Conservation (phyloP, 106 monocot genomes). For the Phalaenopsis aphrodite region DNA sequence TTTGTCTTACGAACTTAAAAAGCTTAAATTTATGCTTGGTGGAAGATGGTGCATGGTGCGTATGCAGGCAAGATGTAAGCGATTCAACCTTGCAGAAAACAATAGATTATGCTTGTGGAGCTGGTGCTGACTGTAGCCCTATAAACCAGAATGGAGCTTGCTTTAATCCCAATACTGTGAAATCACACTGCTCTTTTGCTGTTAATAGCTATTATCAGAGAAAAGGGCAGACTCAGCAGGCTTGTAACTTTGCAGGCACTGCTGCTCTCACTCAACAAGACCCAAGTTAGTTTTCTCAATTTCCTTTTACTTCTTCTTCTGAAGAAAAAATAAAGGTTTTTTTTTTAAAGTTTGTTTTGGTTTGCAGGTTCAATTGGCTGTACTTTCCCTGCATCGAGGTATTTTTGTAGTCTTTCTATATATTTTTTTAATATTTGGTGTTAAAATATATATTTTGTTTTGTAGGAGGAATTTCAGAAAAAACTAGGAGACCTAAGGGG, state of each 20-base stretch:
- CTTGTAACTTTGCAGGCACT: constrained; percentile 52
- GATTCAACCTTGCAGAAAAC: constrained; percentile 40
- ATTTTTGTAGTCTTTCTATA: not conserved
- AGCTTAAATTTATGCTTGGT: not conserved
- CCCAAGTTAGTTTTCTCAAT: constrained; percentile 34
- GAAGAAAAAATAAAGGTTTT: too few species aligned
- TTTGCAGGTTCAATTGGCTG: constrained; percentile 35
- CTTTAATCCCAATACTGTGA: constrained; percentile 46
- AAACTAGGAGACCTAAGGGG: too few species aligned
- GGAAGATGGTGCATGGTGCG: constrained; percentile 65
- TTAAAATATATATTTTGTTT: too few species aligned
- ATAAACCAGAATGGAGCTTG: constrained; percentile 49
- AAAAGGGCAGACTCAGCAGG: constrained; percentile 24
- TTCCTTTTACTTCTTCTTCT: not conserved
- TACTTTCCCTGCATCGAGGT: constrained; percentile 38
- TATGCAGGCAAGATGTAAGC: constrained; percentile 36
- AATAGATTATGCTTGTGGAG: constrained; percentile 75
- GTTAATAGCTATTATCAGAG: constrained; percentile 78
- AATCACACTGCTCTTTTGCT: constrained; percentile 63
- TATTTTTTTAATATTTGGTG: not conserved
- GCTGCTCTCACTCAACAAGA: constrained; percentile 28
- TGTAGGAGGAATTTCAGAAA: too few species aligned
- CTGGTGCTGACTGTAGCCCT: constrained; percentile 57
- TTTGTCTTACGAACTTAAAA: not conserved
- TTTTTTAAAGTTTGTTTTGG: not conserved